Evolutionary conservation across 352 stramenopile species (phyloP), one percentile per base, ranked within the genome.

Genomic region (Phytophthora quininea): DNA sequence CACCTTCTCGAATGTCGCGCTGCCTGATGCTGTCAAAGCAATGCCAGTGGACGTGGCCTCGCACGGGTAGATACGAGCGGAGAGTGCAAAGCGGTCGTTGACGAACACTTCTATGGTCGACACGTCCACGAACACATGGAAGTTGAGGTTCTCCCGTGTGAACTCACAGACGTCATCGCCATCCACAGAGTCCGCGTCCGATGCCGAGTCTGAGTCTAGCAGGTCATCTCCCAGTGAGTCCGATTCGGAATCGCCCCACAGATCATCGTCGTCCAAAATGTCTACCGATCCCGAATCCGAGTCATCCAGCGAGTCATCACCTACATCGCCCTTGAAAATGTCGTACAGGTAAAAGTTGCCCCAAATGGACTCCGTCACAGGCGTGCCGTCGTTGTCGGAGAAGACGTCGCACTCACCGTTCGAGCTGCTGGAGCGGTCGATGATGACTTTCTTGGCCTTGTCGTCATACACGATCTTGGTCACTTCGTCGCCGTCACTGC

Each of bases 61-160:
- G 60, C 82, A 91, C 46, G 82, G 80, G 69, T 91, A 91, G 35
- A 91, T 77, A 32, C 82, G 82, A 60, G 80, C 75, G 42, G 82
- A 91, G 30, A 91, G 71, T 19, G 78, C 56, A 52, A 91, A 89
- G 62, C 82, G 80, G 62, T 71, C 80, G 72, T 91, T 91, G 60
- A 91, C 79, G 42, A 91, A 89, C 62, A 91, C 82, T 50, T 91
- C 82, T 19, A 88, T 70, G 31, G 74, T 80, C n/a, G 82, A 89
- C 46, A 91, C 82, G 63, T 91, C 82, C 38, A 89, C 82, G 57
- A 86, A 91, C 47, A 91, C 61, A 64, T 74, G 77, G 69, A 91
- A 88, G 31, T 54, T 74, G 47, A 90, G 64, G 53, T 66, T 80
- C 68, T 90, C 82, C 27, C 72, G 74, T 29, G 55, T 61, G 14